phyloP scores from a whole-genome alignment of 2,329 filamentous ascomycete species.

The Emericellopsis cladophorae region DNA sequence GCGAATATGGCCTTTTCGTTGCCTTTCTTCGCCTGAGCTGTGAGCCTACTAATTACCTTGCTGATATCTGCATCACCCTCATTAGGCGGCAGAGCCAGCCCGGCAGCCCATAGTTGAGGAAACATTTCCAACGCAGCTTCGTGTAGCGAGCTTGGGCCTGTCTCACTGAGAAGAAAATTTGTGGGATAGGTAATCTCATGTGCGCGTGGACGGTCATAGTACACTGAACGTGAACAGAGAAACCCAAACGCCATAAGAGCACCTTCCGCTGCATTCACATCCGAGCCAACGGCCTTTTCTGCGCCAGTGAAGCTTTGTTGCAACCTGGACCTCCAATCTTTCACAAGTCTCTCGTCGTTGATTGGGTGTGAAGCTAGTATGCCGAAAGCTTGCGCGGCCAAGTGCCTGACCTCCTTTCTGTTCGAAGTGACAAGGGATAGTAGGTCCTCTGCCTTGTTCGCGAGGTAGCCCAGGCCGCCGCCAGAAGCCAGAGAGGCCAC shows the following conservation, averaged over 20 bases:
- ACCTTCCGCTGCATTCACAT: slow-evolving; percentile 33
- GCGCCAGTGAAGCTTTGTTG: slow-evolving; percentile 28
- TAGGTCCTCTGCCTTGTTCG: slow-evolving; percentile 36
- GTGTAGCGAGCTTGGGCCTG: slow-evolving; percentile 21
- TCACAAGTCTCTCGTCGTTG: slow-evolving; percentile 20
- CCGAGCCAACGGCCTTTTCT: slow-evolving; percentile 26
- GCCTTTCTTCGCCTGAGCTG: slow-evolving; percentile 60
- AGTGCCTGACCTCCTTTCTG: slow-evolving; percentile 51
- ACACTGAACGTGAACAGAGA: slow-evolving; percentile 28
- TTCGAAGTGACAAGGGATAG: slow-evolving; percentile 56
- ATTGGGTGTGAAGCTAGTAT: slow-evolving; percentile 58
- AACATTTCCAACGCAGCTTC: slow-evolving; percentile 31
- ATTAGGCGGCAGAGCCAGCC: slow-evolving; percentile 20
- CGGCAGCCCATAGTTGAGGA: slow-evolving; percentile 32
- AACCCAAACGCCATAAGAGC: slow-evolving; percentile 30
- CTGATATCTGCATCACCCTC: slow-evolving; percentile 17
- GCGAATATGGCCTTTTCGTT: slow-evolving; percentile 73
- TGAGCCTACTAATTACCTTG: slow-evolving; percentile 48
- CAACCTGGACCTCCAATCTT: slow-evolving; percentile 14
- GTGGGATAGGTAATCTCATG: slow-evolving; percentile 14
- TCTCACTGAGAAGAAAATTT: slow-evolving; percentile 16
- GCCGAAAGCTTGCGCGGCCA: slow-evolving; percentile 60
- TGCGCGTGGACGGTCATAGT: slow-evolving; percentile 23
- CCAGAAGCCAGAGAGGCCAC: slow-evolving; percentile 39
- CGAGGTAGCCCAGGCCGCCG: slow-evolving; percentile 33